A percentile compares a stretch with the other conserved stretches of the same genome.
These are phyloP conservation scores for Pseudopithomyces maydicus DNA, from an alignment of 2,329 filamentous ascomycete genomes.

Conservation along the genomic window DNA sequence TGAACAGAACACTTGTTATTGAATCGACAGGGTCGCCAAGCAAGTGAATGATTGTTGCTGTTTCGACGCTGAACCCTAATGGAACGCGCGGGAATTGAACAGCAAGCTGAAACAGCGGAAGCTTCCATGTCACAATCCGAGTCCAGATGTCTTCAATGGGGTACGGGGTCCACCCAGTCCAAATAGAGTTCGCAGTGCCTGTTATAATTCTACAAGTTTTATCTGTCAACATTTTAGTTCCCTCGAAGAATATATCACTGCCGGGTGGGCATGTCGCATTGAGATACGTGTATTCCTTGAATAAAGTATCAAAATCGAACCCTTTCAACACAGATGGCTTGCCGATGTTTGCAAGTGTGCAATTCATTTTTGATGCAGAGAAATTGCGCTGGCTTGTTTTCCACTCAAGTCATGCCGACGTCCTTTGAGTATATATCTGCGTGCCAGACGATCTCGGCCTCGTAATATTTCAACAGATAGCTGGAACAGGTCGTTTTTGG, in stretches of 20 bases:
- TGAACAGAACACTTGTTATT: constrained; percentile 19
- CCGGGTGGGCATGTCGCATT: constrained; percentile 15
- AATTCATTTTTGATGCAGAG: constrained; percentile 20
- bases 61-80: constrained; percentile 20
- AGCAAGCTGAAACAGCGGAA: constrained; percentile 21
- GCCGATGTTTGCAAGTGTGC: constrained; percentile 14
- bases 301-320: constrained; percentile 19
- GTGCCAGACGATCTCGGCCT: neutral
- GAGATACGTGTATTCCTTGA: constrained; percentile 13
- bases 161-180: constrained; percentile 21
- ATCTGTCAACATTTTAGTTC: constrained; percentile 18
- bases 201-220: constrained; percentile 17
- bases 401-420: neutral
- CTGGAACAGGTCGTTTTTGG: neutral
- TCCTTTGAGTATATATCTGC: neutral
- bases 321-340: constrained; percentile 16
- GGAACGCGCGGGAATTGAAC: constrained; percentile 23
- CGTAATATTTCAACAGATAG: neutral
- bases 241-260: constrained; percentile 22
- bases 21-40: constrained; percentile 28
- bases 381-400: neutral
- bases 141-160: constrained; percentile 19
- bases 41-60: constrained; percentile 17
- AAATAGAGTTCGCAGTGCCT: constrained; percentile 14
- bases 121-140: constrained; percentile 24